Evolutionary conservation across 768 basidiomycete species (phyloP).

Genomic region (Infundibulicybe gibba): DNA sequence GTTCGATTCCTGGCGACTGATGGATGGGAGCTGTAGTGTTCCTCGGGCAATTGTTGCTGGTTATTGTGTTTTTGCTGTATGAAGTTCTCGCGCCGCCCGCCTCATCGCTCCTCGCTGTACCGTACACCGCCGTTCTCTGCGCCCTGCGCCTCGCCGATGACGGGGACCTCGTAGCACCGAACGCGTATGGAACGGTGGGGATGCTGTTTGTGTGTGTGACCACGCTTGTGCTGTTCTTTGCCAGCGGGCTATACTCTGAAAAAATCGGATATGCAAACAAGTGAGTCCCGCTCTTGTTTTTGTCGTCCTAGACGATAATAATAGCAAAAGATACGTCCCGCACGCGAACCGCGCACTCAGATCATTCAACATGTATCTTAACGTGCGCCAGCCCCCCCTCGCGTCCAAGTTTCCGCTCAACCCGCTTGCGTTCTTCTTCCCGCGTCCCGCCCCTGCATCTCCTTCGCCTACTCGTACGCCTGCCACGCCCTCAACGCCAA

Average conservation of each 20-base stretch:
- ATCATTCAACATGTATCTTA: slow-evolving; percentile 95
- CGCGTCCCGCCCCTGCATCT: slow-evolving; percentile 29
- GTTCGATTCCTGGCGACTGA: slow-evolving; percentile 12
- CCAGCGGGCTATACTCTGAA: slow-evolving; percentile 93
- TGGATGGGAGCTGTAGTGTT: slow-evolving; percentile 51
- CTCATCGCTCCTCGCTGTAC: slow-evolving; percentile 61
- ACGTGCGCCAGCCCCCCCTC: slow-evolving; percentile 80
- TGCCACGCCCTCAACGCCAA: slow-evolving; percentile 25
- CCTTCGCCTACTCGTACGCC: slow-evolving; percentile 18
- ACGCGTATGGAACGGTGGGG: slow-evolving; percentile 76
- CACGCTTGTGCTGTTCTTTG: slow-evolving; percentile 91
- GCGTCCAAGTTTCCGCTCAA: slow-evolving; percentile 55
- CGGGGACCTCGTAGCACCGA: slow-evolving; percentile 50
- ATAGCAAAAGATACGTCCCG: slow-evolving; percentile 78
- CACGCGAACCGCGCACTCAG: slow-evolving; percentile 92
- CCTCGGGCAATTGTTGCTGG: slow-evolving; percentile 60
- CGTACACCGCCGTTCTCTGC: slow-evolving; percentile 52
- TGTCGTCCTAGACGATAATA: too few relatives aligned
- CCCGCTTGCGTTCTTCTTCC: slow-evolving; percentile 58
- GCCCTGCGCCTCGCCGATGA: slow-evolving; percentile 45
- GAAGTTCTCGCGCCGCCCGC: slow-evolving; percentile 69
- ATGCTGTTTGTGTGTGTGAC: slow-evolving; percentile 86
- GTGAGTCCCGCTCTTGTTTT: slow-evolving; percentile 40
- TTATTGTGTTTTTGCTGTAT: slow-evolving; percentile 68
- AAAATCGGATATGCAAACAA: slow-evolving; percentile 96